Evolutionary conservation across 768 basidiomycete genomes (phyloP).

Genomic region (Naganishia antarctica): DNA sequence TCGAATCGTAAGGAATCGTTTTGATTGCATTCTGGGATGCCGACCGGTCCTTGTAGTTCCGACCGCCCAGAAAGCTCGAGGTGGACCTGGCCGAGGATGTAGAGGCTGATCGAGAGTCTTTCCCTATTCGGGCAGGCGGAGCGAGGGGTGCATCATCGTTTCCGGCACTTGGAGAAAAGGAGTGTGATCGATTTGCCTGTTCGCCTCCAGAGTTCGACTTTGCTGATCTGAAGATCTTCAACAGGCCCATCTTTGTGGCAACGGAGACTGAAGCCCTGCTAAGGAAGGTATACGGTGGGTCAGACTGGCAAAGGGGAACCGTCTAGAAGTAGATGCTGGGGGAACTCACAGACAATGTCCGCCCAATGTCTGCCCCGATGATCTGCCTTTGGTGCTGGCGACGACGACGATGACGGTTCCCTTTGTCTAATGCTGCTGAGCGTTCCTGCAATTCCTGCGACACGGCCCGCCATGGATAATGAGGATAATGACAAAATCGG

Average conservation of each 20-base stretch:
- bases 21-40: background rate
- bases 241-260: background rate
- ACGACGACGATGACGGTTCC: background rate
- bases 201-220: constrained; percentile 6
- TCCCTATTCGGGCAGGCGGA: background rate
- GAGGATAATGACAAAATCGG: no score
- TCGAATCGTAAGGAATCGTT: constrained; percentile 13
- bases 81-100: constrained; percentile 2
- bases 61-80: constrained; percentile 1
- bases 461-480: no score
- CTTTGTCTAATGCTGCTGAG: background rate
- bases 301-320: no score
- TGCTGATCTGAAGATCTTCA: constrained; percentile 9
- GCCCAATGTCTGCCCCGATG: no score
- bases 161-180: background rate
- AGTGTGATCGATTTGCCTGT: constrained; percentile 14
- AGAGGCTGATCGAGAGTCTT: background rate
- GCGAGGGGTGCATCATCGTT: background rate
- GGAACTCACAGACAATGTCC: no score
- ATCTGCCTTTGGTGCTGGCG: no score
- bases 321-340: no score
- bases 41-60: constrained; percentile 3
- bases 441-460: no score
- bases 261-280: background rate
- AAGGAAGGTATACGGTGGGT: background rate